These are phyloP conservation scores for Piloderma croceum DNA, from an alignment of 768 basidiomycete genomes.

Conservation along the genomic window DNA sequence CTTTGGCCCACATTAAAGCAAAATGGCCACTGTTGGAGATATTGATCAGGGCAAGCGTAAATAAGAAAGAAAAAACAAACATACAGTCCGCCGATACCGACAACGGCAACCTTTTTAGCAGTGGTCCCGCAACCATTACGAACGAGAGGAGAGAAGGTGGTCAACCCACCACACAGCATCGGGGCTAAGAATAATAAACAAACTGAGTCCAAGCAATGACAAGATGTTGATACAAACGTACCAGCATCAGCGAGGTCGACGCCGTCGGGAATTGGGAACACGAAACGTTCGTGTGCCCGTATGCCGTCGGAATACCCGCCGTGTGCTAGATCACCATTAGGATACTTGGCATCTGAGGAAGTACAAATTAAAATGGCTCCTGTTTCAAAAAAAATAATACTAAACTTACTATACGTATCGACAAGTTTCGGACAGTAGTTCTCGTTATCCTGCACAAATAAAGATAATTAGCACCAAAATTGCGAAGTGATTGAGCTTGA, in stretches of 20 bases:
- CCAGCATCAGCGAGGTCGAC: no score
- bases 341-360: slow-evolving; percentile 35
- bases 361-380: no score
- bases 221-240: no score
- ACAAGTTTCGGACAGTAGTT: no score
- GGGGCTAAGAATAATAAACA: slow-evolving; percentile 55
- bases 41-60: no score
- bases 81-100: slow-evolving; percentile 44
- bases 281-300: slow-evolving; percentile 46
- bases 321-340: slow-evolving; percentile 34
- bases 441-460: no score
- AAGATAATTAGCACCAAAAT: no score
- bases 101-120: slow-evolving; percentile 50
- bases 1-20: slow-evolving; percentile 41
- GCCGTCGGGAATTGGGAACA: slow-evolving; percentile 52
- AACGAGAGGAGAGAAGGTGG: slow-evolving; percentile 55
- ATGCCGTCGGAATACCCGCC: slow-evolving; percentile 47
- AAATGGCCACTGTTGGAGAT: no score
- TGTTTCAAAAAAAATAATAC: no score
- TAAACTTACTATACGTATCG: no score
- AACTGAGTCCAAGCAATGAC: no score
- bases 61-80: slow-evolving; percentile 14
- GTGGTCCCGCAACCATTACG: slow-evolving; percentile 31
- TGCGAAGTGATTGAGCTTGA: no score
- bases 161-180: slow-evolving; percentile 62